phyloP scores from a whole-genome alignment of 1,284 basidiomycete genomes.

The Pseudozyma hubeiensis region DNA sequence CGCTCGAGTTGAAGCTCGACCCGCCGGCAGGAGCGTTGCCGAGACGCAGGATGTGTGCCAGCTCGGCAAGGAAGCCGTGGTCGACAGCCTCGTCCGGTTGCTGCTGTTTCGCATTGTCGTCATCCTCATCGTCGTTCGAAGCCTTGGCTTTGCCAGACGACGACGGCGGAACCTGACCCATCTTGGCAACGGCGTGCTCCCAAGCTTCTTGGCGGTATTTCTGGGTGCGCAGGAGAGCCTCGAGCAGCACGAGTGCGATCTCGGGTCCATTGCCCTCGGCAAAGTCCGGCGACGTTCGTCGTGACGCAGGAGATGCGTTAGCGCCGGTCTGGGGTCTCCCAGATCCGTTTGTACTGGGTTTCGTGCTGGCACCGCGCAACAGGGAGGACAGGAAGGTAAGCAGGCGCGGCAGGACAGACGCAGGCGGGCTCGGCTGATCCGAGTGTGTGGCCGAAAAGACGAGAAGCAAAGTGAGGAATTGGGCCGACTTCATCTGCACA shows the following conservation, averaged over 20 bases:
- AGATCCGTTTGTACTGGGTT: constrained; percentile 10
- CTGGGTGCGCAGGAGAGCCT: constrained; percentile 83
- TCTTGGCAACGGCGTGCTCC: constrained; percentile 65
- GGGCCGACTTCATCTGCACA: constrained; percentile 86
- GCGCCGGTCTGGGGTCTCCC: neutral
- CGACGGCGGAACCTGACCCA: constrained; percentile 21
- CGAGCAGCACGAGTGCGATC: constrained; percentile 88
- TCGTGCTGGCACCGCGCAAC: constrained; percentile 37
- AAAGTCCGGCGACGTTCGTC: constrained; percentile 50
- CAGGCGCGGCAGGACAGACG: constrained; percentile 39
- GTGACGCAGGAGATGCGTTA: constrained; percentile 28
- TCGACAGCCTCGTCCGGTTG: constrained; percentile 25
- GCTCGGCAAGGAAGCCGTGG: constrained; percentile 52
- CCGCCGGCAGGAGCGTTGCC: constrained; percentile 32
- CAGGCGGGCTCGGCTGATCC: constrained; percentile 36
- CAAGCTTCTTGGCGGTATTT: constrained; percentile 76
- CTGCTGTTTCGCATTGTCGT: constrained; percentile 16
- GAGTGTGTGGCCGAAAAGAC: constrained; percentile 48
- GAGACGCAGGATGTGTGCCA: constrained; percentile 45
- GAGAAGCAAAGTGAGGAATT: constrained; percentile 87
- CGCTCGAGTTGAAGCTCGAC: constrained; percentile 31
- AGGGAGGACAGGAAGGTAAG: constrained; percentile 48
- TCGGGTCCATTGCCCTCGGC: constrained; percentile 78
- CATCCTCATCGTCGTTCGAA: constrained; percentile 20
- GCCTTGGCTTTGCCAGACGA: constrained; percentile 25